Percentiles rank a stretch among this genome's conserved stretches.
phyloP scores from a whole-genome alignment of 2,329 filamentous ascomycete genomes.

The Huntiella decipiens region DNA sequence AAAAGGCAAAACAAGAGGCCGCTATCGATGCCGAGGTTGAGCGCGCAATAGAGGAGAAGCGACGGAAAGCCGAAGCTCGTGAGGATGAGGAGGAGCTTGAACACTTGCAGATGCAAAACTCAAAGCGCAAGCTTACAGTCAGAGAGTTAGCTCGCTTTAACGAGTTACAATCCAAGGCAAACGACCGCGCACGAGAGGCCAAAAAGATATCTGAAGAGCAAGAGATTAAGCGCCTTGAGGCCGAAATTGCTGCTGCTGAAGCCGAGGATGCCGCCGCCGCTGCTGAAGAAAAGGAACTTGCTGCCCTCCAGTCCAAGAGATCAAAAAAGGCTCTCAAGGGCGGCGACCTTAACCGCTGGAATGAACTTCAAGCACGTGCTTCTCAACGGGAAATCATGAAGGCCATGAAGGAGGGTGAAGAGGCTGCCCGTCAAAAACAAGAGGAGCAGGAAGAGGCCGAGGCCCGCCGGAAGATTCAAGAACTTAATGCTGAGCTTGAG shows the following conservation, averaged over 20 bases:
- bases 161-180: not conserved
- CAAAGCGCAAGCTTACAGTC: not conserved
- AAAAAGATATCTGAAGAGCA: constrained; percentile 2
- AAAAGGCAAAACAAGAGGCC: constrained; percentile 10
- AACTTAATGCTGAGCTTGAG: constrained; percentile 4
- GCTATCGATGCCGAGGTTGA: constrained; percentile 9
- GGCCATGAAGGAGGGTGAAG: constrained; percentile 3
- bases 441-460: constrained; percentile 10
- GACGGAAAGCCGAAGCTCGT: not conserved
- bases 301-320: constrained; percentile 8
- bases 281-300: constrained; percentile 7
- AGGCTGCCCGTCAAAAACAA: constrained; percentile 6
- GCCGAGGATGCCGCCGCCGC: not conserved
- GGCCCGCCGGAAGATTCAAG: constrained; percentile 7
- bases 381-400: constrained; percentile 9
- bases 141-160: constrained; percentile 6
- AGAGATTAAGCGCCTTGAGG: constrained; percentile 4
- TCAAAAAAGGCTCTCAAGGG: constrained; percentile 3
- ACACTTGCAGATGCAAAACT: constrained; percentile 3
- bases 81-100: constrained; percentile 2
- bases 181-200: not conserved
- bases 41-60: constrained; percentile 5
- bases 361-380: constrained; percentile 7
- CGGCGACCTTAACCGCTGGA: constrained; percentile 6
- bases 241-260: constrained; percentile 7